phyloP scores from a whole-genome alignment of 176 grass and related monocot species.

The Cenchrus americanus region DNA sequence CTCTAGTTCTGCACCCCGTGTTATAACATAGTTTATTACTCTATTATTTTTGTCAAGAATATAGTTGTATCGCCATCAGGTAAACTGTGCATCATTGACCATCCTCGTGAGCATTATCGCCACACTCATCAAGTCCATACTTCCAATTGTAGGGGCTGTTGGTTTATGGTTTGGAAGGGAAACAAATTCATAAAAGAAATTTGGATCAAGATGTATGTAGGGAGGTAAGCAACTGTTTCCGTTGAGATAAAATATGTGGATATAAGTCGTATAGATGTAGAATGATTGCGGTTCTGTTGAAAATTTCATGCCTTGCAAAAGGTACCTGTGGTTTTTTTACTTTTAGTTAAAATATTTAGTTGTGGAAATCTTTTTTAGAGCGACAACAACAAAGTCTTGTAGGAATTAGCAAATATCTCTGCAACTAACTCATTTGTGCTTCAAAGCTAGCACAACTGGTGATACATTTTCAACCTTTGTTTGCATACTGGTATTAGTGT shows the following conservation, averaged over 20 bases:
- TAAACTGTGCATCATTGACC: conserved; percentile 9
- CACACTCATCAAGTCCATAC: conserved; percentile 24
- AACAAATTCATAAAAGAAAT: conserved; percentile 78
- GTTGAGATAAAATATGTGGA: neutral
- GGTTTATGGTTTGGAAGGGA: conserved; percentile 89
- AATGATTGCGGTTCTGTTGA: too few species aligned
- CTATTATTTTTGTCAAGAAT: neutral
- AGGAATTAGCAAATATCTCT: neutral
- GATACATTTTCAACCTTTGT: neutral
- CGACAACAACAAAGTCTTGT: neutral
- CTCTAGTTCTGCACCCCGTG: neutral
- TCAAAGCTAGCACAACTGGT: neutral
- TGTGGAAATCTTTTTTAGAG: neutral
- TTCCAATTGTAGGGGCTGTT: conserved; percentile 74
- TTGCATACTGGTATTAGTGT: conserved; percentile 2
- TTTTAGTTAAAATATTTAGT: neutral
- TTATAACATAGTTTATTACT: neutral
- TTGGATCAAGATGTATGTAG: conserved; percentile 89
- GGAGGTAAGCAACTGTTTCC: conserved; percentile 60
- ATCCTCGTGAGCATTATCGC: conserved; percentile 19
- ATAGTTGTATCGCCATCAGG: neutral
- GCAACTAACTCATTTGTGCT: neutral
- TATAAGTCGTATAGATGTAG: too few species aligned
- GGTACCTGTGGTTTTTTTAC: too few species aligned
- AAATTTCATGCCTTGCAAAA: too few species aligned